Evolutionary conservation across 192 early-diverging fungal species (phyloP).

Genomic region (Backusella morwellensis): DNA sequence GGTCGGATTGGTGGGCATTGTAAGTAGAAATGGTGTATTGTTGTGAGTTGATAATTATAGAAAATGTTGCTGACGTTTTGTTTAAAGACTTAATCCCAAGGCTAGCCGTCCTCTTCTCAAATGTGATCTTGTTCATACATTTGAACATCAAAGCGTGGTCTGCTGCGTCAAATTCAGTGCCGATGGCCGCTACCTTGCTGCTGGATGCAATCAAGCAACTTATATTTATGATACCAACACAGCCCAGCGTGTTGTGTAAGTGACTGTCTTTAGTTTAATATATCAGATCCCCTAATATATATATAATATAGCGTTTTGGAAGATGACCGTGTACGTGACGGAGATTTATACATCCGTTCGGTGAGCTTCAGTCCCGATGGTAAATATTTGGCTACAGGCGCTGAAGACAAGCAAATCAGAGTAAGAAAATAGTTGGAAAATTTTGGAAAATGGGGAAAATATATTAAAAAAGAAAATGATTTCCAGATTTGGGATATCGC

Average conservation of each 20-base stretch:
- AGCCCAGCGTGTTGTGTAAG: constrained; percentile 14
- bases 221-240: constrained; percentile 74
- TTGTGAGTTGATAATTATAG: neutral
- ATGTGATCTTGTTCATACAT: constrained; percentile 61
- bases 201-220: constrained; percentile 90
- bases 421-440: constrained; percentile 30
- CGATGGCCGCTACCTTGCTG: constrained; percentile 89
- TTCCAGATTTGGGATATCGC: constrained; percentile 68
- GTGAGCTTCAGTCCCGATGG: constrained; percentile 95
- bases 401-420: constrained; percentile 93
- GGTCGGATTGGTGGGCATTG: constrained; percentile 86
- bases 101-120: constrained; percentile 52
- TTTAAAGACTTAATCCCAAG: constrained; percentile 57
- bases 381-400: constrained; percentile 90
- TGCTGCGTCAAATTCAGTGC: constrained; percentile 96
- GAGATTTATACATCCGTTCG: constrained; percentile 93
- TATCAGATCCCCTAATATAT: neutral
- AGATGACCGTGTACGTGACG: constrained; percentile 67
- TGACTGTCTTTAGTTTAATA: neutral
- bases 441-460: neutral
- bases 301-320: constrained; percentile 64
- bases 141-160: constrained; percentile 77
- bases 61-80: neutral
- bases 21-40: constrained; percentile 17
- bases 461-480: constrained; percentile 11